Base-by-base conservation (phyloP, 768 basidiomycete genomes). In the Lyophyllum semitale region DNA sequence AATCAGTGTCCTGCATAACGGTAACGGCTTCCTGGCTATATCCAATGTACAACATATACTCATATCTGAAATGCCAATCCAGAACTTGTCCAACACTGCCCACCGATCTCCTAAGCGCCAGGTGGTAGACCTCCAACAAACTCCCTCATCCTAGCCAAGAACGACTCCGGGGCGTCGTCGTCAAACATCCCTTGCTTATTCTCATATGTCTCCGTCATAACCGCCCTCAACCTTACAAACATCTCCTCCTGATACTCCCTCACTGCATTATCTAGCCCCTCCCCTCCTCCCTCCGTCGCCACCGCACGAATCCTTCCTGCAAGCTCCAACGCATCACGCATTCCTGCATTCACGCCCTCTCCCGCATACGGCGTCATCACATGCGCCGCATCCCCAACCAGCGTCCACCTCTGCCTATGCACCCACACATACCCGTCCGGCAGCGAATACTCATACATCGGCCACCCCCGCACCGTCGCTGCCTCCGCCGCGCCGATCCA, bases 381-480 rank as follows among this genome's bases (percentile, higher is more conserved):
- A 55, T 68, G 66, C 2, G 66, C 66, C 13, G 66, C 64, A 58
- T 68, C 65, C 8, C 65, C 66, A 0, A 68, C 43, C 17, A 68
- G 33, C 18, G 66, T 66, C 41, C 26, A 63, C 58, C 58, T 54
- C 25, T 42, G 29, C 38, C 42, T 45, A 42, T 59, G 58, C 23
- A 20, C 22, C 23, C 47, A 59, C 2, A 53, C 23, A 35, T 59
- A 54, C n/a, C 58, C 58, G 43, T 59, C 54, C 6, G 58, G 58
- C 23, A 59, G 29, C 22, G 17, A 18, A 43, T 55, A 59, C 18
- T 59, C 58, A 30, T 53, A 59, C n/a, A 59, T 23, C 7, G 58
- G 58, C 58, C 58, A 59, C 8, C 45, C 54, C 18, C 58, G 33
- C 15, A 59, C 30, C 5, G 47, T 55, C 35, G 9, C n/a, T 2